Evolutionary conservation across 345 rosid genomes (phyloP), one percentile per base, ranked within the genome.

Genomic region (Lepidium africanum): DNA sequence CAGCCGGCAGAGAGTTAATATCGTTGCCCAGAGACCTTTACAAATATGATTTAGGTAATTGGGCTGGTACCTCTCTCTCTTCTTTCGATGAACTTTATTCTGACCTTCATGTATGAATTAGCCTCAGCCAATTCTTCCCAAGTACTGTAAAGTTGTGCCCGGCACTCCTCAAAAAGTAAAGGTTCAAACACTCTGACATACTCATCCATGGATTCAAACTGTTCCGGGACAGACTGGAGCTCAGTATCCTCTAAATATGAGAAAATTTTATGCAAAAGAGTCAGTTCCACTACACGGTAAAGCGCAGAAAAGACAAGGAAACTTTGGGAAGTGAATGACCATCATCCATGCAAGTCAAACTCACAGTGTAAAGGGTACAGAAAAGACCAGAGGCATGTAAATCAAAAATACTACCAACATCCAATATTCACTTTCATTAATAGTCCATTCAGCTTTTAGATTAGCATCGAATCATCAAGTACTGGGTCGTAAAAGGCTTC

Each of bases 111-210:
- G 68, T 83, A 90, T 9, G 85, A 67, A 61, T 89, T 92, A 56
- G 93, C 79, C 82, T 94, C 99, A 21, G 82, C 64, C 72, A 80
- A 61, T 80, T 94, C 96, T 81, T 94, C 99, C 99, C 95, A 94
- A 13, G 96, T 76, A 81, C 96, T 84, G 74, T 91, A 86, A 67
- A 94, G 89, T 61, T 94, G 97, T 33, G 99, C 99, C 63, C 99
- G 96, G 63, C 99, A 94, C 74, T 94, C 99, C 82, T 94, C 99
- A 72, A 94, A 94, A 77, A 94, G 99, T 78, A 94, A 72, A 65
- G 99, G 99, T 77, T 94, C 99, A 85, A 94, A 94, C 27, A 94
- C 97, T 81, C 87, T 84, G 6, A 86, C 87, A 75, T 94, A 94
- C 35, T 91, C 97, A 62, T 91, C 99, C 52, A 81, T 81, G 48